These are phyloP conservation scores for Sclerotiophoma versabilis DNA, from an alignment of 2,329 filamentous ascomycete species.

Conservation along the genomic window DNA sequence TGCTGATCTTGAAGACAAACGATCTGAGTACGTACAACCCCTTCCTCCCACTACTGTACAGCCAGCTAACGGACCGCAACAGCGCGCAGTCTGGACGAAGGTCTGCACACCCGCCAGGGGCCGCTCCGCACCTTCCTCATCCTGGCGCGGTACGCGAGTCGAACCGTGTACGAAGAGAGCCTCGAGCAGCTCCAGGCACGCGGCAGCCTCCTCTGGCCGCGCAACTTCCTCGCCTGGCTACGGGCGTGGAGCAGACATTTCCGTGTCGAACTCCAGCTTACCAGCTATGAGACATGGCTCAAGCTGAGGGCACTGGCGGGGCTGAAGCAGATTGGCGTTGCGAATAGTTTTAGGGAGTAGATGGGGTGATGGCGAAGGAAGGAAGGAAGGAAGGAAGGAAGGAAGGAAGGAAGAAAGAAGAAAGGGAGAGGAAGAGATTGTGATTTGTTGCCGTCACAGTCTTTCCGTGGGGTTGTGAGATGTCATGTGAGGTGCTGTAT, in stretches of 20 bases:
- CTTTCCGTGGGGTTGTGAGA: no score
- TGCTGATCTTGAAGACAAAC: constrained; percentile 97
- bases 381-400: no score
- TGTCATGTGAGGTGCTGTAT: no score
- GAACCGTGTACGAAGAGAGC: constrained; percentile 68
- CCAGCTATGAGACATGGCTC: constrained; percentile 65
- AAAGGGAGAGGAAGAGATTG: no score
- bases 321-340: constrained; percentile 38
- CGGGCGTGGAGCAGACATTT: constrained; percentile 61
- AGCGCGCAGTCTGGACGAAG: constrained; percentile 90
- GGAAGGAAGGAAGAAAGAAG: no score
- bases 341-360: constrained; percentile 18
- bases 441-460: no score
- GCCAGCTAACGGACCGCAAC: constrained; percentile 20
- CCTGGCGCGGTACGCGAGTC: constrained; percentile 68
- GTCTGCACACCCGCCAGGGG: constrained; percentile 74
- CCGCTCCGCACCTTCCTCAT: constrained; percentile 70
- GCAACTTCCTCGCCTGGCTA: constrained; percentile 60
- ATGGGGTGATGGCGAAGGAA: neutral
- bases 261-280: constrained; percentile 64
- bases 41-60: neutral
- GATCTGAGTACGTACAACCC: constrained; percentile 73
- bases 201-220: constrained; percentile 59
- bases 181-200: constrained; percentile 56
- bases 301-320: constrained; percentile 60